Percentiles rank a stretch among this genome's conserved stretches.
These are phyloP conservation scores for Ensete glaucum DNA, from an alignment of 176 grass and related monocot species.

Conservation along the genomic window DNA sequence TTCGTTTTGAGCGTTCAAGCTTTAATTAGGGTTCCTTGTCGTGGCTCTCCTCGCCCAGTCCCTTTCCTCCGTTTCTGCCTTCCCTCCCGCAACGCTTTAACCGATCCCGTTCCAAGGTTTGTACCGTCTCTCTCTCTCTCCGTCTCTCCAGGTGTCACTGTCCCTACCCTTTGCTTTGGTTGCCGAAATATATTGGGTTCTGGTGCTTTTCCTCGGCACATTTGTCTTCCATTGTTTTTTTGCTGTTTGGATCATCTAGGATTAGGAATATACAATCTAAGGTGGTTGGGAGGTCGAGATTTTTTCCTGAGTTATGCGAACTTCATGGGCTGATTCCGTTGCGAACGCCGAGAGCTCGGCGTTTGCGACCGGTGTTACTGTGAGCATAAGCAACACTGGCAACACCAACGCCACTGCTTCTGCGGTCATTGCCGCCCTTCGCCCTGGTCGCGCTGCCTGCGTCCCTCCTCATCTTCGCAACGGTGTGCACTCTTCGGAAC, in stretches of 20 bases:
- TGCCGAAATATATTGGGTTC: not conserved
- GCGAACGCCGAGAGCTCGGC: constrained; percentile 90
- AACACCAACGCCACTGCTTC: constrained; percentile 17
- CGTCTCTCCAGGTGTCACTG: not conserved
- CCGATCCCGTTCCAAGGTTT: not conserved
- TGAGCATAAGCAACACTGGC: not conserved
- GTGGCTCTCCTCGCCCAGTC: not conserved
- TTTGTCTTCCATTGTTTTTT: not conserved
- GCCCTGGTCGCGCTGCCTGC: constrained; percentile 37
- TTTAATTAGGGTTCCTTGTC: not conserved
- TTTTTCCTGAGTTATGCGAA: constrained; percentile 72
- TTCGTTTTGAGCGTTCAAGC: not conserved
- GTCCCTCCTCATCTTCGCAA: constrained; percentile 75
- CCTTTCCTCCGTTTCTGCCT: not conserved
- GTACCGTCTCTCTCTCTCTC: not conserved
- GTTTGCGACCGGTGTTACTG: constrained; percentile 38
- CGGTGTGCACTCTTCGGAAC: constrained; percentile 10
- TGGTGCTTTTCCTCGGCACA: not conserved
- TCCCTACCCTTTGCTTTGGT: not conserved
- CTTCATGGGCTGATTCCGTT: constrained; percentile 98
- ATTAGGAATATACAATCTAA: not conserved
- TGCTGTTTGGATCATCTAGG: not conserved
- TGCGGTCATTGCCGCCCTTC: constrained; percentile 22
- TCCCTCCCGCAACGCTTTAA: not conserved
- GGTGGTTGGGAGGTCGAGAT: constrained; percentile 20